These are phyloP conservation scores for Liriodendron chinense DNA, from an alignment of 164 flowering plant species.

Conservation along the genomic window DNA sequence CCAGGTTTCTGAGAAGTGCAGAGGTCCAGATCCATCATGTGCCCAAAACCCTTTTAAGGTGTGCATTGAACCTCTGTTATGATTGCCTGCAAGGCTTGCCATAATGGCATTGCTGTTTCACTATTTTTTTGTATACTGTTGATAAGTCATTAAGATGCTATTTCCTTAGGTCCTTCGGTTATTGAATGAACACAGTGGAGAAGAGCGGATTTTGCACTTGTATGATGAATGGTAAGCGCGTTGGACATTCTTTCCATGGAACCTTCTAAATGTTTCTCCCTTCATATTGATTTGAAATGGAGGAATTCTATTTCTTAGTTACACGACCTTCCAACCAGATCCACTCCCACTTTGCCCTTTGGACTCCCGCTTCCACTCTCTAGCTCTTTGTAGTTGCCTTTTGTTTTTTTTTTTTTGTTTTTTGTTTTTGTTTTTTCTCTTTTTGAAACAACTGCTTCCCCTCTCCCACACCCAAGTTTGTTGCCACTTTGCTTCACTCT, in stretches of 20 bases:
- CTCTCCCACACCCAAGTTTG: background rate
- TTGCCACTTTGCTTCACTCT: background rate
- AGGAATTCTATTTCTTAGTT: no score
- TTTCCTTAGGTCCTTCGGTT: slow-evolving; percentile 71
- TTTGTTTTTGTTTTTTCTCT: no score
- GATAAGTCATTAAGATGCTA: slow-evolving; percentile 5
- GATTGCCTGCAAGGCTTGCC: background rate
- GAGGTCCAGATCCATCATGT: slow-evolving; percentile 29
- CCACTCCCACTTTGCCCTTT: no score
- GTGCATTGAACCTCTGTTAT: slow-evolving; percentile 4
- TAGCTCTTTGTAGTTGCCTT: no score
- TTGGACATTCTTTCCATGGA: slow-evolving; percentile 4
- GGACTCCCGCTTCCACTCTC: no score
- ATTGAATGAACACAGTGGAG: slow-evolving; percentile 77
- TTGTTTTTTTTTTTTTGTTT: no score
- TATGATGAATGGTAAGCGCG: slow-evolving; percentile 78
- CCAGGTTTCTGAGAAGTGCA: slow-evolving; percentile 79
- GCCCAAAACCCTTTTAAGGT: slow-evolving; percentile 56
- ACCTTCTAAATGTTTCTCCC: background rate
- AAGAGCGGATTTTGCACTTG: slow-evolving; percentile 61
- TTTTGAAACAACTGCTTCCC: no score
- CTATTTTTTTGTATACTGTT: background rate
- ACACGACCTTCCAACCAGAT: no score
- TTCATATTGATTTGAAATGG: background rate
- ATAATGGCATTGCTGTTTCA: background rate